Conservation (phyloP, 208 protist species). For the Leishmania aethiopica region DNA sequence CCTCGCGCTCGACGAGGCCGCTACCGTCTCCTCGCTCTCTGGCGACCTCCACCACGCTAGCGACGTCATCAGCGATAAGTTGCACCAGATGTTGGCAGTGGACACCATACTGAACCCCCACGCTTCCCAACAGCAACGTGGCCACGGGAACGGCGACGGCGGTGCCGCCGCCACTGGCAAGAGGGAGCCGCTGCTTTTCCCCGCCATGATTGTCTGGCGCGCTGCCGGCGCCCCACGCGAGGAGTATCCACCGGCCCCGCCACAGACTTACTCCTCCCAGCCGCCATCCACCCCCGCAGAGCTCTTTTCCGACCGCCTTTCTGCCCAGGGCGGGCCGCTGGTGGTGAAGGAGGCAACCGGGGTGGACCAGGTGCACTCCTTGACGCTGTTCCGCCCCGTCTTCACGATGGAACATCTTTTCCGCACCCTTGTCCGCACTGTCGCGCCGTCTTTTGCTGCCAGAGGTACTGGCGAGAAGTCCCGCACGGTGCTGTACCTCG, state of each 20-base stretch:
- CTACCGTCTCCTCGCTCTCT: constrained; percentile 31
- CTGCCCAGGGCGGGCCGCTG: constrained; percentile 46
- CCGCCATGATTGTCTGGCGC: constrained; percentile 40
- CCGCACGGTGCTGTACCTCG: constrained; percentile 68
- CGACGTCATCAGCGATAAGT: constrained; percentile 38
- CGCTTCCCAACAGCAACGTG: constrained; percentile 20
- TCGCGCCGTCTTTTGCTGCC: constrained; percentile 20
- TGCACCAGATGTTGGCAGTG: constrained; percentile 40
- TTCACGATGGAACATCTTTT: constrained; percentile 71
- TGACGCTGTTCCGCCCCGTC: constrained; percentile 61
- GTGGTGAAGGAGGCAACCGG: constrained; percentile 70
- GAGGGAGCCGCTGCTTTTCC: constrained; percentile 39
- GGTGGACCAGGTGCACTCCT: constrained; percentile 68
- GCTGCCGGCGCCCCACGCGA: constrained; percentile 36
- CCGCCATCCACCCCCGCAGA: constrained; percentile 26
- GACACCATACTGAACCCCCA: constrained; percentile 50
- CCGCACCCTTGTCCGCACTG: constrained; percentile 37
- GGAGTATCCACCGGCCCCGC: constrained; percentile 42
- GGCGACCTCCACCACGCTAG: constrained; percentile 40
- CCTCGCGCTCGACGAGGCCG: constrained; percentile 9
- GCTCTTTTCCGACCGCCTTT: constrained; percentile 38
- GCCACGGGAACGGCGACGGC: constrained; percentile 19
- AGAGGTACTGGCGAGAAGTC: constrained; percentile 15
- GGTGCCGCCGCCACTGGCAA: not conserved
- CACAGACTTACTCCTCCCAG: constrained; percentile 36